Base-by-base conservation (phyloP, 306 rosid species). In the Corylus heterophylla region DNA sequence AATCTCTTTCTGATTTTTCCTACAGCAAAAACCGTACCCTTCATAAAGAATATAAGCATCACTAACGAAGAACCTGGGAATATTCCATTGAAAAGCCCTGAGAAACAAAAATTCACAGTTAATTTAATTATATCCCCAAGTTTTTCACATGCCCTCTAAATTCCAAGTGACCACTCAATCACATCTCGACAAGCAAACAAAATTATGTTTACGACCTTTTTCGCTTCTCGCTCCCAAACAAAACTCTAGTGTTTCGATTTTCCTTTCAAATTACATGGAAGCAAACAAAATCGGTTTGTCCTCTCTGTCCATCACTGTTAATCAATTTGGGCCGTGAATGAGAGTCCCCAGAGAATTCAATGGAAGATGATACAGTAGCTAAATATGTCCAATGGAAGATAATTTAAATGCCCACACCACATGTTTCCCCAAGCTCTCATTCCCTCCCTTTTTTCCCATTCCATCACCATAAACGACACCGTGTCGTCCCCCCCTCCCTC, bases 201-300 rank as follows among this genome's bases (percentile, higher is more conserved):
- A 16, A 50, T 71, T 45, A 18, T 71, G n/a, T 6, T 31, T 31
- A 31, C 47, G 35, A 4, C 22, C 22, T 44, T 25, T 18, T 7
- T 29, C 31, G 22, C 31, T 39, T 64, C n/a, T 52, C 37, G 55
- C 52, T 62, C 18, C 18, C 77, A 62, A 79, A 75, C 78, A 27
- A 74, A 39, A 8, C 29, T 22, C 68, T 31, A 5, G 63, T 39
- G 12, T 45, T 31, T 8, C 12, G 12, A 42, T 27, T 76, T 56
- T 69, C 76, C 74, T 62, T 62, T 54, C 78, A 35, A 61, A 37
- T 69, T 70, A n/a, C 29, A 83, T 62, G 54, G 70, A 80, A 58
- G n/a, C 78, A 35, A 74, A 84, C 85, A 88, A 88, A 82, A 77
- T 76, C 83, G 42, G 82, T 75, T 84, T 44, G 75, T 68, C 82